Conservation (phyloP, 2,329 filamentous ascomycete genomes). For the Ustulina deusta region DNA sequence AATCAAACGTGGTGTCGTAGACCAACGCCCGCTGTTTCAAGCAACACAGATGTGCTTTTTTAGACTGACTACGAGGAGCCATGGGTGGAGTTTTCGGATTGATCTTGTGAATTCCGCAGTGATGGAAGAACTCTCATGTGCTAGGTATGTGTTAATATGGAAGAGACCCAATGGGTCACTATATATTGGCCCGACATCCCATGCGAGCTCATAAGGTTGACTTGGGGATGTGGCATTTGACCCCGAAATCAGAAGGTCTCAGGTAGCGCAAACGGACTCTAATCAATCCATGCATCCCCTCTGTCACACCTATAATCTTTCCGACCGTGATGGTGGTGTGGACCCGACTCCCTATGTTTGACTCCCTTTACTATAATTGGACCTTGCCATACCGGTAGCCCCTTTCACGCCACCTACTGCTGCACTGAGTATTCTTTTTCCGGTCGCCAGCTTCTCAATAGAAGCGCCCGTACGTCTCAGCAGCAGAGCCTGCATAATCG, state of each 20-base stretch:
- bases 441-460: not conserved
- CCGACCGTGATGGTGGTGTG: too few species aligned
- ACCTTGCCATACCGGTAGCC: not conserved
- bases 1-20: slow-evolving; percentile 3
- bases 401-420: not conserved
- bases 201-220: too few species aligned
- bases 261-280: not conserved
- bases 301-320: too few species aligned
- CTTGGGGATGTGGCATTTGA: too few species aligned
- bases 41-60: not conserved
- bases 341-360: too few species aligned
- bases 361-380: not conserved
- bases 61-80: not conserved
- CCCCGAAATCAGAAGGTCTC: not conserved
- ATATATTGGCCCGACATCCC: too few species aligned
- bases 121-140: not conserved
- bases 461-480: slow-evolving; percentile 3
- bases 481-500: not conserved
- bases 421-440: not conserved
- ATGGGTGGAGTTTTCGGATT: not conserved
- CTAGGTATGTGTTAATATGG: not conserved
- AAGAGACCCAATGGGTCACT: not conserved
- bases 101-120: not conserved
- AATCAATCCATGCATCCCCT: not conserved
- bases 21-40: slow-evolving; percentile 22